Base-by-base conservation (phyloP, 1,139 yeast species). In the Schwanniomyces etchellsii region DNA sequence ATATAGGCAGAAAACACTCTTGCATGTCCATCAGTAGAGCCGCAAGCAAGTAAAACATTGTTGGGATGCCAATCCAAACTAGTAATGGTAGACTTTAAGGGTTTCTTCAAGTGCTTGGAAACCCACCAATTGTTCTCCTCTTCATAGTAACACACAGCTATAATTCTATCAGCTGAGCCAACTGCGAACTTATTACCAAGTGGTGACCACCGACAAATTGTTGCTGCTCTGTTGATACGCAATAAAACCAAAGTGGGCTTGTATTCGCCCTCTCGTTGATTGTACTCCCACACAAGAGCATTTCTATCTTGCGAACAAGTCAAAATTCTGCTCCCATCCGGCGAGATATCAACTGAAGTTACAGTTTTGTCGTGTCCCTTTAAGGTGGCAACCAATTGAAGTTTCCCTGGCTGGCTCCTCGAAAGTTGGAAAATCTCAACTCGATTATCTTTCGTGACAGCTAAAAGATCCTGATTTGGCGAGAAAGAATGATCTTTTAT, bases 61-160 rank as follows among this genome's bases (percentile, higher is more conserved):
- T 93, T 93, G 36, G 89, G 91, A 55, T 93, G 98, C 99, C 99
- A 93, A 38, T 81, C 82, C 32, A 91, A 70, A 27, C 84, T 72
- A 43, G 91, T 72, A 44, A 91, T 74, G 26, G 97, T 86, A 7
- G 96, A 84, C 52, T 83, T 81, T 45, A 89, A 70, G 12, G 96
- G 96, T 59, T 85, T 86, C 67, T 88, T 88, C 60, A 93, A 77
- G 61, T 91, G 98, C 60, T 89, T 91, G 14, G 97, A 86, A 31
- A 91, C 89, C 99, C 99, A 93, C 99, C 99, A 93, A 55, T 93
- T 95, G 56, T 91, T 91, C 49, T 89, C 96, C 40, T 73, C 83
- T 57, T 93, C 98, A 56, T 84, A 91, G 61, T 89, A 91, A 63
- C 98, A 93, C 30, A 93, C 83, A 12, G 98, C 96, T 56, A 93